phyloP scores from a whole-genome alignment of 768 basidiomycete species.

The Baorangia bicolor region DNA sequence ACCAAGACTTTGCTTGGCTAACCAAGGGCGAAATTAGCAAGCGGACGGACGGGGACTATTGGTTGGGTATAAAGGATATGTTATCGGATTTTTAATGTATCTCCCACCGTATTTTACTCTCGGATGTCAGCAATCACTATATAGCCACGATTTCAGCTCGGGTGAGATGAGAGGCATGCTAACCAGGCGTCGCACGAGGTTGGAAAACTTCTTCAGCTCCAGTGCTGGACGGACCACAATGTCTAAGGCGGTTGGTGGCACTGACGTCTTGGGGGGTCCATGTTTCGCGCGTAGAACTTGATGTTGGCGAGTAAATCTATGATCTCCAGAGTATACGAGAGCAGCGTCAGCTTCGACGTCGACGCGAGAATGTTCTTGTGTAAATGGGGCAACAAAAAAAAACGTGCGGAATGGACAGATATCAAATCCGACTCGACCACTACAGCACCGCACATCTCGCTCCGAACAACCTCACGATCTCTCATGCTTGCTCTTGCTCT shows the following conservation, averaged over 20 bases:
- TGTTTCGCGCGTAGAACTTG: background rate
- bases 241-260: no score
- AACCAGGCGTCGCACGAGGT: no score
- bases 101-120: background rate
- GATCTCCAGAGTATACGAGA: background rate
- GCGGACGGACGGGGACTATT: conserved; percentile 67
- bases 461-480: background rate
- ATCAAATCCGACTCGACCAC: background rate
- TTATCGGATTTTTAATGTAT: conserved; percentile 56
- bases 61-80: conserved; percentile 76
- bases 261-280: background rate
- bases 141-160: background rate
- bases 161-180: background rate
- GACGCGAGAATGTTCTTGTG: background rate
- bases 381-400: background rate
- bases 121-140: background rate
- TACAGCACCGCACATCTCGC: background rate
- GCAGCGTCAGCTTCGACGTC: no score
- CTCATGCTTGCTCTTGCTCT: background rate
- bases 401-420: background rate
- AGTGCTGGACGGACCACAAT: no score
- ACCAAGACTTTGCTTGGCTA: conserved; percentile 88
- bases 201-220: no score
- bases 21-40: conserved; percentile 87
- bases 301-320: background rate